phyloP scores from a whole-genome alignment of 805 yeast genomes.

The Cephaloascus fragrans region DNA sequence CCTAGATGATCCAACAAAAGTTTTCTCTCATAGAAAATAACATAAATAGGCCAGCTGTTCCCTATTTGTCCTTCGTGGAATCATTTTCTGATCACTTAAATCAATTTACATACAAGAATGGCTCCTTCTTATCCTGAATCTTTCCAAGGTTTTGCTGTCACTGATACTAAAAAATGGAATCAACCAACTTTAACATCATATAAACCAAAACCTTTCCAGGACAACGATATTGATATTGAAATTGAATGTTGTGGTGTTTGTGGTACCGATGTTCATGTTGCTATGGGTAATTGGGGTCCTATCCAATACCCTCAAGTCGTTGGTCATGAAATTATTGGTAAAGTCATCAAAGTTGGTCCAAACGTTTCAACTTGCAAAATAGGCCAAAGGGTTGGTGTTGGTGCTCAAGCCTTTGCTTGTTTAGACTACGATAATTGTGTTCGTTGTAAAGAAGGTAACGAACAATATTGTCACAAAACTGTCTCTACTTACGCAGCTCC shows the following conservation, averaged over 20 bases:
- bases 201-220: constrained; percentile 15
- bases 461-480: constrained; percentile 32
- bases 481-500: constrained; percentile 31
- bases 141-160: constrained; percentile 24
- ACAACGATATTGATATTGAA: constrained; percentile 16
- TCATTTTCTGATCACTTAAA: too few relatives aligned
- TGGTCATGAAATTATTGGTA: constrained; percentile 38
- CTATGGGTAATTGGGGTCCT: constrained; percentile 13
- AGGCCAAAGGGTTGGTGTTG: constrained; percentile 38
- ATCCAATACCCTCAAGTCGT: constrained; percentile 31
- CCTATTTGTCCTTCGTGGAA: too few relatives aligned
- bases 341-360: constrained; percentile 25
- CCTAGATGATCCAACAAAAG: too few relatives aligned
- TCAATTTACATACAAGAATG: too few relatives aligned
- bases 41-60: too few relatives aligned
- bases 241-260: constrained; percentile 5
- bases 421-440: constrained; percentile 14
- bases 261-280: constrained; percentile 12
- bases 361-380: constrained; percentile 22
- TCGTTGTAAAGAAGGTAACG: constrained; percentile 27
- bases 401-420: constrained; percentile 31
- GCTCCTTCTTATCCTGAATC: constrained; percentile 13
- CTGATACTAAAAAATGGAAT: constrained; percentile 18
- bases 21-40: too few relatives aligned
- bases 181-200: constrained; percentile 20